Evolutionary conservation across 805 yeast genomes (phyloP).

Genomic region (Scheffersomyces ergatensis): DNA sequence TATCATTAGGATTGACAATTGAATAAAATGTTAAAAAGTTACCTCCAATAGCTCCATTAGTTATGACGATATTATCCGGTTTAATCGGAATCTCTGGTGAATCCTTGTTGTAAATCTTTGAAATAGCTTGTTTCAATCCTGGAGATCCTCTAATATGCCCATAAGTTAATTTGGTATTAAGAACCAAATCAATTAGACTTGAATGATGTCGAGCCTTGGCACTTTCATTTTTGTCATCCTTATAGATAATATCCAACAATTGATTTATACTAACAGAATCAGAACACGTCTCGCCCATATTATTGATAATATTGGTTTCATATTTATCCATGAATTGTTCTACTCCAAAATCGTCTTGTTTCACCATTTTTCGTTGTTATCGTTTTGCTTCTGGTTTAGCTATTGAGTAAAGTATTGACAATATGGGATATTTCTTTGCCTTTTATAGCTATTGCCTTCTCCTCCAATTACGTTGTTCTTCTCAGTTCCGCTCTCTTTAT

Average conservation of each 20-base stretch:
- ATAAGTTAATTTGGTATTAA: conserved; percentile 34
- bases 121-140: conserved; percentile 32
- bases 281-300: conserved; percentile 54
- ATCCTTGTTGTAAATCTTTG: conserved; percentile 31
- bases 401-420: too few species aligned
- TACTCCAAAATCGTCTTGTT: conserved; percentile 46
- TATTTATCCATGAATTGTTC: conserved; percentile 54
- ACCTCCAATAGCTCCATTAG: conserved; percentile 58
- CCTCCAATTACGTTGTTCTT: too few species aligned
- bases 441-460: too few species aligned
- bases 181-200: conserved; percentile 11
- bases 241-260: conserved; percentile 21
- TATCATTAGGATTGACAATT: conserved; percentile 43
- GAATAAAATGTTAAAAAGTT: conserved; percentile 47
- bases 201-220: not conserved
- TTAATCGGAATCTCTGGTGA: conserved; percentile 8
- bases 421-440: too few species aligned
- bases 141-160: conserved; percentile 48
- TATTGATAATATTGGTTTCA: conserved; percentile 38
- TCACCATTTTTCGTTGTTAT: conserved; percentile 33
- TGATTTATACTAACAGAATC: conserved; percentile 42
- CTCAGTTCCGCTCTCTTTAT: too few species aligned
- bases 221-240: not conserved
- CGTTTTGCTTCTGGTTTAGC: too few species aligned
- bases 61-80: conserved; percentile 41